Evolutionary conservation across 345 rosid species (phyloP).

Genomic region (Populus pruinosa): DNA sequence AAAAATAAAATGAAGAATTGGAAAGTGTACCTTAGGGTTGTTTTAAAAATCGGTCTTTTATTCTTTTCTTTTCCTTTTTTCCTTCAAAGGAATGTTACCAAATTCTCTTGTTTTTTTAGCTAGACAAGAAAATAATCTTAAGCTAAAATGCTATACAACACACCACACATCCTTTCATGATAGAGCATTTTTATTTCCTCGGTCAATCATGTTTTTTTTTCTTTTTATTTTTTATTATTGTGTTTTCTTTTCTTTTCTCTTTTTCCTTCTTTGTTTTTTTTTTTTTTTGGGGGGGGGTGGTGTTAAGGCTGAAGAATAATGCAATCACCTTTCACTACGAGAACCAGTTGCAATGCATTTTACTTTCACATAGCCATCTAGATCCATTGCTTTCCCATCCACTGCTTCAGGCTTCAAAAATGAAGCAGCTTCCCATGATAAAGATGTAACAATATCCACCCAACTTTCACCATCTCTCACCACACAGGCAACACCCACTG

Average conservation of each 20-base stretch:
- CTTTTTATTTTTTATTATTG: too few relatives aligned
- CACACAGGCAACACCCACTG: conserved; percentile 41
- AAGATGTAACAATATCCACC: conserved; percentile 61
- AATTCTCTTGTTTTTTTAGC: neutral
- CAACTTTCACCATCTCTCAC: conserved; percentile 51
- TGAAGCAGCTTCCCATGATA: conserved; percentile 92
- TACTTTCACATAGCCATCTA: conserved; percentile 64
- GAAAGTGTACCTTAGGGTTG: neutral
- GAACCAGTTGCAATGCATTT: conserved; percentile 91
- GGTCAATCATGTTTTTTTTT: neutral
- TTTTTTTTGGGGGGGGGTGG: too few relatives aligned
- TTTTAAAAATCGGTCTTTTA: too few relatives aligned
- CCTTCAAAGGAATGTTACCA: neutral
- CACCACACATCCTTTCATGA: neutral
- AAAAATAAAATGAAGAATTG: neutral
- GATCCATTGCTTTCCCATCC: conserved; percentile 58
- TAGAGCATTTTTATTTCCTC: neutral
- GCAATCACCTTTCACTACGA: conserved; percentile 56
- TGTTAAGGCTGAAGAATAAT: neutral
- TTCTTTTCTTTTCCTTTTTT: too few relatives aligned
- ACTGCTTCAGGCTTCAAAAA: conserved; percentile 59
- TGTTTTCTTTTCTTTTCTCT: too few relatives aligned
- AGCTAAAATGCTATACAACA: neutral
- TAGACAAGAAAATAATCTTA: neutral
- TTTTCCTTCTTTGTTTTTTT: too few relatives aligned